Evolutionary conservation across 352 stramenopile species (phyloP).

Genomic region (Globisporangium megalacanthum): DNA sequence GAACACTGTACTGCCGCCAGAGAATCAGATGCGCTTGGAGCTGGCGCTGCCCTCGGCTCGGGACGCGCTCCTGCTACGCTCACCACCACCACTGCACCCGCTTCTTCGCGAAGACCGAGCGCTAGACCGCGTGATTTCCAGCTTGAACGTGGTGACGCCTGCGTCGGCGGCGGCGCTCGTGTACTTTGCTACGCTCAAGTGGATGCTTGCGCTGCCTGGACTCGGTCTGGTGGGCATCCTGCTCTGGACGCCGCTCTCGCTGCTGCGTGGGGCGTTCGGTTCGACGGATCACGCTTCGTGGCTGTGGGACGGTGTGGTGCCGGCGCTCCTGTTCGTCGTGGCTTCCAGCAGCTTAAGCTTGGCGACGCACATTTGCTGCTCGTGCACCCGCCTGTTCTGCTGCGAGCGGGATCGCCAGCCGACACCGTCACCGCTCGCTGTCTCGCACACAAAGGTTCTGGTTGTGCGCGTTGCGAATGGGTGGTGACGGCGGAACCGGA

Average conservation of each 20-base stretch:
- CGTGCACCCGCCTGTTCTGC: conserved; percentile 19
- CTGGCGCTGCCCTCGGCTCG: neutral
- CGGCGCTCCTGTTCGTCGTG: conserved; percentile 12
- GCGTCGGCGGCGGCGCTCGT: conserved; percentile 15
- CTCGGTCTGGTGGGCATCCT: conserved; percentile 6
- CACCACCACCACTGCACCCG: conserved; percentile 1
- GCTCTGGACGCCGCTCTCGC: conserved; percentile 1
- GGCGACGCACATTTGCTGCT: conserved; percentile 6
- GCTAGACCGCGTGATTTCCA: conserved; percentile 8
- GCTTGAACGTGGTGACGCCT: conserved; percentile 5
- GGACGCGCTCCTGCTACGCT: neutral
- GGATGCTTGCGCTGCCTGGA: conserved; percentile 8
- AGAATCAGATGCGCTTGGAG: conserved; percentile 11
- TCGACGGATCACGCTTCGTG: neutral
- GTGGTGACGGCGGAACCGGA: neutral
- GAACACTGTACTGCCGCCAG: conserved; percentile 12
- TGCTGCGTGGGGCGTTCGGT: neutral
- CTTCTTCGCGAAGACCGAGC: neutral
- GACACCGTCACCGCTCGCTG: neutral
- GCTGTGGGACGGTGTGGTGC: neutral
- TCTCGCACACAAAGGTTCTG: neutral
- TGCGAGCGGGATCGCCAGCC: conserved; percentile 5
- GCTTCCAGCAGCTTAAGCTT: conserved; percentile 12
- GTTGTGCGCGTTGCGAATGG: neutral
- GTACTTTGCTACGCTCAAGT: conserved; percentile 23